Conservation (phyloP, 192 early-diverging fungal species). For the Entrophospora sp. region DNA sequence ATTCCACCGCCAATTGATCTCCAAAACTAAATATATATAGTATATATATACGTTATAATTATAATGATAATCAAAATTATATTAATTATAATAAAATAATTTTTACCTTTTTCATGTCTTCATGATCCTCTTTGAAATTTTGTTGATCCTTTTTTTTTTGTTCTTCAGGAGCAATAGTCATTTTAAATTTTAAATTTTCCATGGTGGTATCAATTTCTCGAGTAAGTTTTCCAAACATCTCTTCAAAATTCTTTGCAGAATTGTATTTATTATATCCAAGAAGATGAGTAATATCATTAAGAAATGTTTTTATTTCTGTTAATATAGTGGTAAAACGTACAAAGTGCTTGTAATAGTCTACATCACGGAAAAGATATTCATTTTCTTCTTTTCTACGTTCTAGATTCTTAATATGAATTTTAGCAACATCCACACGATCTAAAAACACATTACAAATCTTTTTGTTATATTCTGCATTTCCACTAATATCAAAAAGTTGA, state of each 20-base stretch:
- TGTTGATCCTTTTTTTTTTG: conserved; percentile 7
- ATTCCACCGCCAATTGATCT: too few species aligned
- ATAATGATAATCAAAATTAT: neutral
- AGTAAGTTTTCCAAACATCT: neutral
- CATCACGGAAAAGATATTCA: neutral
- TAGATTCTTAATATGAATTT: neutral
- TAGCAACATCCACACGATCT: conserved; percentile 2
- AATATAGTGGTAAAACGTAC: neutral
- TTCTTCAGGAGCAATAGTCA: conserved; percentile 7
- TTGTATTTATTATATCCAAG: conserved; percentile 16
- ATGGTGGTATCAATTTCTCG: neutral
- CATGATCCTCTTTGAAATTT: conserved; percentile 2
- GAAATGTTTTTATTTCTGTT: conserved; percentile 11
- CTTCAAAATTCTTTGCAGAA: neutral
- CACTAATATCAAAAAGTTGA: conserved; percentile 10
- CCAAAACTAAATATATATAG: neutral
- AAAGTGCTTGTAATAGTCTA: conserved; percentile 7
- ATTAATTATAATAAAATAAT: neutral
- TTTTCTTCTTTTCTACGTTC: conserved; percentile 9
- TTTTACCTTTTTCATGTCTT: conserved; percentile 1
- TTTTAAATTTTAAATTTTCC: neutral
- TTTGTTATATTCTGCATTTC: conserved; percentile 17
- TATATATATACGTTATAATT: neutral
- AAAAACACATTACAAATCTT: conserved; percentile 13
- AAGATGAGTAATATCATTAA: conserved; percentile 5